Base-by-base conservation (phyloP, 306 rosid species). In the Vigna hirtella region DNA sequence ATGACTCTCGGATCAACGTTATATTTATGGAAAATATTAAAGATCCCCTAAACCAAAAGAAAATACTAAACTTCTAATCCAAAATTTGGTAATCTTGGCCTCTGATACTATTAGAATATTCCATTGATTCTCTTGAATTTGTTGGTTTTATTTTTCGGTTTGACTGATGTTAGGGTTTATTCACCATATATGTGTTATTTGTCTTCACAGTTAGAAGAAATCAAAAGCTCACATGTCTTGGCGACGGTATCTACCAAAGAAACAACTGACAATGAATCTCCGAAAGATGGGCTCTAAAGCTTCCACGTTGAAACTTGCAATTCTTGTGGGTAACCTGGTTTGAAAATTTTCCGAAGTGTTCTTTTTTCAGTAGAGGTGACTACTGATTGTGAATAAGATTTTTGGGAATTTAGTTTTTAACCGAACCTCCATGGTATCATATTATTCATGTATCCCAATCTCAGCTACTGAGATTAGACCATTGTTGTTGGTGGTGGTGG, bases 201-300 rank as follows among this genome's bases (percentile, higher is more conserved):
- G 72, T 66, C 70, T 50, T 72, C 82, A 71, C 90, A 94, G 98
- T 78, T 91, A 72, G 96, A 91, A 80, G 94, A 87, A 79, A 77
- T 87, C 67, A 90, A 86, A 85, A 80, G 61, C 66, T 83, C 88
- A 0, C 85, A 83, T 17, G 71, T 82, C 50, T 63, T 56, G 59
- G 80, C 86, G 43, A 22, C 71, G 16, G 38, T 77, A 62, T 82
- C 93, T 13, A 79, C 85, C 9, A 88, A 89, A 83, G 97, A 91
- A 73, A 79, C 85, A 42, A 53, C 81, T 24, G 93, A 86, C 11
- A 79, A 38, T 62, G 94, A 90, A 79, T 80, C 85, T 52, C 83
- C 80, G 13, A 86, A 86, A 70, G 90, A 87, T 50, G 87, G 73
- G 61, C 55, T 82, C 18, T 90, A 73, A 83, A 78, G 79, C 70